These are phyloP conservation scores for Ampelomyces quisqualis DNA, from an alignment of 2,329 filamentous ascomycete genomes.

Conservation along the genomic window DNA sequence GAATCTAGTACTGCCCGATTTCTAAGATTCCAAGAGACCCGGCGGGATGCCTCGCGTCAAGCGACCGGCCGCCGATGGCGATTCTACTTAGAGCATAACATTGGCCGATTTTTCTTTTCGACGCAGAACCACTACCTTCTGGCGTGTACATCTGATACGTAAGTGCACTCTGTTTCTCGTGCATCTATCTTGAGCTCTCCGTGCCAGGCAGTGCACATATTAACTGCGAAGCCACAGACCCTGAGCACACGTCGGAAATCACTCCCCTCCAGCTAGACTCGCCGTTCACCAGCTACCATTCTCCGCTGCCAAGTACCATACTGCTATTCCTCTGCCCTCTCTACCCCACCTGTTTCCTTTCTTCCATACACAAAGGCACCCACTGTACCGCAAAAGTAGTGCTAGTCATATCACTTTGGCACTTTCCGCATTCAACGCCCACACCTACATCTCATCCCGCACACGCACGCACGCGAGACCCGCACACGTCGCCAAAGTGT, in stretches of 20 bases:
- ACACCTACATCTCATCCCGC: slow-evolving; percentile 19
- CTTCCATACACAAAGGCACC: no score
- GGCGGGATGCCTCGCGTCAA: slow-evolving; percentile 7
- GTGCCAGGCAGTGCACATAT: slow-evolving; percentile 14
- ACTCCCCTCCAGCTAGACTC: slow-evolving; percentile 14
- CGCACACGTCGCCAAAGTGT: slow-evolving; percentile 74
- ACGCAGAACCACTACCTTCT: slow-evolving; percentile 14
- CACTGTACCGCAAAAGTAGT: no score
- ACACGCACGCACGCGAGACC: no score
- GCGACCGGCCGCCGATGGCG: slow-evolving; percentile 22
- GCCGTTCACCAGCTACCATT: slow-evolving; percentile 18
- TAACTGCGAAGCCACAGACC: slow-evolving; percentile 11
- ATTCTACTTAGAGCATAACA: slow-evolving; percentile 14
- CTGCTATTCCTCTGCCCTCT: no score
- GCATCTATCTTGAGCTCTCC: background rate
- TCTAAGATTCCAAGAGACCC: slow-evolving; percentile 21
- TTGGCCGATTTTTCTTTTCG: slow-evolving; percentile 10
- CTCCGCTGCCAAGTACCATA: no score
- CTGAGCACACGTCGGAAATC: slow-evolving; percentile 16
- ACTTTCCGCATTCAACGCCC: slow-evolving; percentile 14
- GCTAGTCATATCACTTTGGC: no score
- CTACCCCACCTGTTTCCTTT: no score
- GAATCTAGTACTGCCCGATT: slow-evolving; percentile 26
- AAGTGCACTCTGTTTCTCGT: slow-evolving; percentile 3
- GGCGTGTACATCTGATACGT: slow-evolving; percentile 6